Base-by-base conservation (phyloP, 192 early-diverging fungal genomes). In the Umbelopsis ramanniana region DNA sequence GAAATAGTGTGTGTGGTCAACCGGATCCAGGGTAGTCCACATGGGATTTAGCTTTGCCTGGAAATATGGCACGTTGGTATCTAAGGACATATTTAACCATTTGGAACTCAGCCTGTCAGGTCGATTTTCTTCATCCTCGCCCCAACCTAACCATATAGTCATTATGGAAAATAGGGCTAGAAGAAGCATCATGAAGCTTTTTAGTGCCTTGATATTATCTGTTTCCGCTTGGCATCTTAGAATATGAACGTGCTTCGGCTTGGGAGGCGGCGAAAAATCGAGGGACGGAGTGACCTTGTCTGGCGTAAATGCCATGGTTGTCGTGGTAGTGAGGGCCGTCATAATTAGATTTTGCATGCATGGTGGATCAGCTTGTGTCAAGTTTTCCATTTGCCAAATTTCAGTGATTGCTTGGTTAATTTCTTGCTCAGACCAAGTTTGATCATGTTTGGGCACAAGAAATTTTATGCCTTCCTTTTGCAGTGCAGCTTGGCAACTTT, bases 31-130 rank as follows among this genome's bases (percentile, higher is more conserved):
- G 17, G 57, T 38, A 14, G 29, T 63, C 57, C 57, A 63, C 57
- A 63, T 63, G 23, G 57, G 57, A 26, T 63, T 63, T 29, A 63
- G 57, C 57, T 63, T 63, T 35, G 57, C 57, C 26, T 63, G 57
- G 33, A 63, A 63, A 63, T 63, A 63, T 6, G 57, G 57, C 33
- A 37, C 57, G 57, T 26, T 63, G 24, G 33, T 63, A 19, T 63
- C 57, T 29, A 63, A 29, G 23, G 57, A 63, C 29, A 63, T 29
- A 63, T 63, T 63, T 29, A 63, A 15, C 57, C 26, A 63, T 63
- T 63, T 63, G 4, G 33, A 9, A 63, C 57, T 63, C 57, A 63
- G 57, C 57, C 17, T 19, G 57, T 63, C 57, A 29, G 26, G 23
- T 12, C 12, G 17, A 15, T 4, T 37, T n/a, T 63, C 57, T 3